Base-by-base conservation (phyloP, 306 rosid genomes). In the Castanopsis chinensis region DNA sequence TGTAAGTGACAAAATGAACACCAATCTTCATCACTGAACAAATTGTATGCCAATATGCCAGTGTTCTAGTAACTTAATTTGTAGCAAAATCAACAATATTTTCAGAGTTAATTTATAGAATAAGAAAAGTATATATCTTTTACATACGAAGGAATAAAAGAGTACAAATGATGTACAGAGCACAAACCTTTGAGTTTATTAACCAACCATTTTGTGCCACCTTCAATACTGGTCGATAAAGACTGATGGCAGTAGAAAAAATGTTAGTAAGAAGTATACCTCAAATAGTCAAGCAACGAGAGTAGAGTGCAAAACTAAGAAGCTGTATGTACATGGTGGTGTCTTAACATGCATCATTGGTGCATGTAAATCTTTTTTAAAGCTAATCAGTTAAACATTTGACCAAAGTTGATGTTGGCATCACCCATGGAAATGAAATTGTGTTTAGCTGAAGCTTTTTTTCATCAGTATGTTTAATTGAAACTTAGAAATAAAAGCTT, bases 181-280 rank as follows among this genome's bases (percentile, higher is more conserved):
- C 72, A 81, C 90, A 77, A 69, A 93, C 98, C 98, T 91, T 91
- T 91, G 53, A 93, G 25, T 83, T 93, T 90, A 89, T 86, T 89
- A 80, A 93, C 93, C 79, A 93, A 32, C 98, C 98, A 93, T 81
- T 85, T 89, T 58, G 98, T 79, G 83, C 95, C 98, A 64, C 90
- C 97, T 82, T 85, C 90, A 35, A 93, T 88, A 68, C 88, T 91
- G 76, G 69, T 83, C 60, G 94, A 89, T 74, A 91, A 53, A 21
- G 98, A 90, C 98, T 91, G 76, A 60, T 57, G 51, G 78, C 71
- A 71, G 76, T 32, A 8, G 21, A 74, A 57, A 73, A 84, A 73
- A 64, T n/a, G 90, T 84, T 73, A 87, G 76, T 19, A 71, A 10
- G 45, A 82, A 68, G 58, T 73, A 78, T 45, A 54, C 14, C 27